Percentiles rank a stretch among this genome's conserved stretches.
Conservation (phyloP, 108 stramenopile genomes). For the Cylindrotheca fusiformis region DNA sequence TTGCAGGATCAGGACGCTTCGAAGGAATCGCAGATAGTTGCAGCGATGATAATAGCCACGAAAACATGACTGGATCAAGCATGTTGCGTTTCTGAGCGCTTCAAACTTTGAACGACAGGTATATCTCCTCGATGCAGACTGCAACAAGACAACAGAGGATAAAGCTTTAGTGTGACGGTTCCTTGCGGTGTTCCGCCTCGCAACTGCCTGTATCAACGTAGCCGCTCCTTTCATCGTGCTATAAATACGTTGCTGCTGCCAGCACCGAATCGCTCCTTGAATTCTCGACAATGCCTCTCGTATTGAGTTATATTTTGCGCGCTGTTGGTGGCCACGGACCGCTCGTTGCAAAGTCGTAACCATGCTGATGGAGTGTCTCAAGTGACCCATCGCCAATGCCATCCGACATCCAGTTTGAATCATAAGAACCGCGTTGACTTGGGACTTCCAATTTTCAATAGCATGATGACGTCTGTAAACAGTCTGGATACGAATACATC, state of each 20-base stretch:
- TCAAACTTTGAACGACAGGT: neutral
- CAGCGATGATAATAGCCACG: conserved; percentile 3
- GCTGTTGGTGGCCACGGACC: neutral
- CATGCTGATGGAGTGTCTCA: neutral
- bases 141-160: neutral
- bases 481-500: neutral
- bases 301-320: neutral
- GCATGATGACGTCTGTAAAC: neutral
- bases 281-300: neutral
- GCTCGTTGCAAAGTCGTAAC: neutral
- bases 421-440: neutral
- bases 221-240: neutral
- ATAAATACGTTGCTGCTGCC: neutral
- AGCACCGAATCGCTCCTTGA: neutral
- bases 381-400: neutral
- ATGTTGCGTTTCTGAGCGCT: neutral
- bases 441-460: neutral
- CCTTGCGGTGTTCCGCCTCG: neutral
- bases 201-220: neutral
- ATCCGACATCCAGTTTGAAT: neutral
- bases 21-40: neutral
- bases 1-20: neutral
- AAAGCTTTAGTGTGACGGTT: neutral
- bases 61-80: neutral
- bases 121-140: neutral